Base-by-base conservation (phyloP, 768 basidiomycete species). In the Boletus rubescentipes region DNA sequence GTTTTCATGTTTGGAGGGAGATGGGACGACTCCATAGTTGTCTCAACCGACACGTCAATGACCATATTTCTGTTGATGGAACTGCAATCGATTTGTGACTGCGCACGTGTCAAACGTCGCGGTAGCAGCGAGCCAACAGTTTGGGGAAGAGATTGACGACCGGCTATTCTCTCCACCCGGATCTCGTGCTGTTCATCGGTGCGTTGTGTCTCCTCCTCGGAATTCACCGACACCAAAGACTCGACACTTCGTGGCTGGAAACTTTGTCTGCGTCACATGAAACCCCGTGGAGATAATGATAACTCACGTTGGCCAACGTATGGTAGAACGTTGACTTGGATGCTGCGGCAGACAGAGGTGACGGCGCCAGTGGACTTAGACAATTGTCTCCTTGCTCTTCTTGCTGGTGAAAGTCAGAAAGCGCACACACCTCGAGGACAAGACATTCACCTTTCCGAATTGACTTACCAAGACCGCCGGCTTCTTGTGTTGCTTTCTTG, bases 391-490 rank as follows among this genome's bases (percentile, higher is more conserved):
- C 61, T 39, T 58, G 56, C 60, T 64, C 53, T 38, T 59, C 61
- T 49, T 56, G 56, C 62, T 65, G 31, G 21, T 54, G n/a, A 42
- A 23, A 37, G 31, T 55, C 51, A 58, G 53, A 59, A 20, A 36
- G 18, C 26, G 36, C 15, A 11, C 46, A 20, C 34, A 14, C 23
- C 18, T 26, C 9, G 52, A 46, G 26, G 41, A 54, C 48, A 21
- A 44, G 38, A 46, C 18, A 54, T 73, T 53, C 44, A 85, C 83
- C 77, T 84, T 79, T 26, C 85, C 84, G 58, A 85, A 82, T 16
- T 81, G 75, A 49, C 82, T 81, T 39, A 86, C 75, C 1, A 83
- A 84, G 35, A 86, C 74, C 48, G 80, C 83, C 16, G 78, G 79
- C 43, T 77, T 70, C 53, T 77, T 73, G 37, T 68, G 67, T 46